Percentiles rank a stretch among this genome's conserved stretches.
Evolutionary conservation across 306 rosid genomes (phyloP).

Genomic region (Sicyos baderoa): DNA sequence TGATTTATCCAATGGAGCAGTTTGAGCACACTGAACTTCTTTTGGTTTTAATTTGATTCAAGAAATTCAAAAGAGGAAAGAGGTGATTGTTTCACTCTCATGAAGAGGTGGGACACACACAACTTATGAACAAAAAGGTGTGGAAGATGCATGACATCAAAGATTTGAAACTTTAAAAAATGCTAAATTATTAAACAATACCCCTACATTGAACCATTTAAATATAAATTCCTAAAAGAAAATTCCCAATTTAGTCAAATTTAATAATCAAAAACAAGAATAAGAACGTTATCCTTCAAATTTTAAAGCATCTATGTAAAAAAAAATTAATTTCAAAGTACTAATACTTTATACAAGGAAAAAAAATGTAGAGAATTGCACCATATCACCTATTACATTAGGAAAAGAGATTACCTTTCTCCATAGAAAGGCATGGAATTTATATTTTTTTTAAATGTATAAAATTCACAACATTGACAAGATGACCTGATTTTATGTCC

Average conservation of each 20-base stretch:
- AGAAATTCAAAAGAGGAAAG: not conserved
- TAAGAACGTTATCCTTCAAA: no score
- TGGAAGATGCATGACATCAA: no score
- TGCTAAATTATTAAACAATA: no score
- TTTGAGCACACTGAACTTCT: not conserved
- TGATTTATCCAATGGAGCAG: not conserved
- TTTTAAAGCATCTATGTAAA: no score
- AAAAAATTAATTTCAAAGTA: no score
- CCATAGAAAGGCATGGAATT: not conserved
- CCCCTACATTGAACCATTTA: no score
- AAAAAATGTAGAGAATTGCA: not conserved
- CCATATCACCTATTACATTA: not conserved
- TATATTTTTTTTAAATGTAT: not conserved
- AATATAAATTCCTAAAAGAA: no score
- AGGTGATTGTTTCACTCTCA: not conserved
- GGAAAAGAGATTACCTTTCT: no score
- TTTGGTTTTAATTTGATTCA: not conserved
- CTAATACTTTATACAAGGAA: no score
- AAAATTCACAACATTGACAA: not conserved
- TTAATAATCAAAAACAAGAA: no score
- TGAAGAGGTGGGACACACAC: slow-evolving; percentile 1
- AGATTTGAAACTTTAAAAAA: no score
- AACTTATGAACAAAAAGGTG: not conserved
- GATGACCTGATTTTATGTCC: not conserved
- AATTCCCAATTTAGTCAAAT: no score